These are phyloP conservation scores for Cicer arietinum DNA, from an alignment of 306 rosid genomes.

Conservation along the genomic window DNA sequence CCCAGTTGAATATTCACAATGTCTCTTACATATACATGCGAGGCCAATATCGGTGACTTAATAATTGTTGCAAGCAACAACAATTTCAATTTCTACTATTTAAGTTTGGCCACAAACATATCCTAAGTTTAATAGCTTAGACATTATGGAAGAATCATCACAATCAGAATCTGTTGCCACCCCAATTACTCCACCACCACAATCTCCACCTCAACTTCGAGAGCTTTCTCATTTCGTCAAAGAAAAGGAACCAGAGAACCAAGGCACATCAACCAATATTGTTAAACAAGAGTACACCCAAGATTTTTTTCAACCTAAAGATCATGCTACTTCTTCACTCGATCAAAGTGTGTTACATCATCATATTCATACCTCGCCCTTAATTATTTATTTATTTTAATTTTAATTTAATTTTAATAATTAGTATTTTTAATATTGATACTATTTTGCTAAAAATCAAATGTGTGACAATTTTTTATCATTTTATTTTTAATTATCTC, in stretches of 20 bases:
- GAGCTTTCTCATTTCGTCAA: constrained; percentile 12
- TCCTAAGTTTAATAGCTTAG: neutral
- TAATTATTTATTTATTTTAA: too few relatives aligned
- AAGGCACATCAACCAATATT: constrained; percentile 21
- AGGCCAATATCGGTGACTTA: neutral
- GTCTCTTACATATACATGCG: constrained; percentile 31
- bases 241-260: constrained; percentile 26
- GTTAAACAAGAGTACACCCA: constrained; percentile 28
- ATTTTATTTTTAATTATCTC: too few relatives aligned
- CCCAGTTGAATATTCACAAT: neutral
- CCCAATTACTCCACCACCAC: neutral
- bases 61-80: too few relatives aligned
- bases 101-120: neutral
- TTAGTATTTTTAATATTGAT: too few relatives aligned
- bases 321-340: constrained; percentile 39
- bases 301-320: neutral
- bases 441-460: too few relatives aligned
- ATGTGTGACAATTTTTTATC: too few relatives aligned
- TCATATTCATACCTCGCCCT: too few relatives aligned
- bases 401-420: too few relatives aligned
- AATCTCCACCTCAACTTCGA: constrained; percentile 11
- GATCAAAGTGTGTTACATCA: constrained; percentile 42
- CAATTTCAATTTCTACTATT: constrained; percentile 1
- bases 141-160: constrained; percentile 52
- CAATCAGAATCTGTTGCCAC: neutral